phyloP scores from a whole-genome alignment of 2,329 filamentous ascomycete genomes.

The Chaetomiaceae sp. region DNA sequence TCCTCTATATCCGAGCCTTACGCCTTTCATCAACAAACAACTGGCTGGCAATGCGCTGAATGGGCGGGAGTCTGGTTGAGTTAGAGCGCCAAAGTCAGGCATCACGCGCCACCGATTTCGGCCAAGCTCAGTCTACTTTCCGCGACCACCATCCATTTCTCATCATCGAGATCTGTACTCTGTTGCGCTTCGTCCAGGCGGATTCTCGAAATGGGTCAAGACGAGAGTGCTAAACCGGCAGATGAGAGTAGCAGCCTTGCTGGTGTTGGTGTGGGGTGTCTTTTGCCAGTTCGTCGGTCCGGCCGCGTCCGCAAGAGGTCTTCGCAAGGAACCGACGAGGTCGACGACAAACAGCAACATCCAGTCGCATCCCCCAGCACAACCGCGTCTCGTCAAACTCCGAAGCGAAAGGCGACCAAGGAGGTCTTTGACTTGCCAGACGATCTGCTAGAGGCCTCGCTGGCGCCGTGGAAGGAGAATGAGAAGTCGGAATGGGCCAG shows the following conservation, averaged over 20 bases:
- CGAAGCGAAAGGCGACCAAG: slow-evolving; percentile 22
- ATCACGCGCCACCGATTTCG: too few species aligned
- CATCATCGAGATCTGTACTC: not conserved
- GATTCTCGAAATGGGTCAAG: slow-evolving; percentile 4
- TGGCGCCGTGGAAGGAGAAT: slow-evolving; percentile 42
- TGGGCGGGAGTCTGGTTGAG: too few species aligned
- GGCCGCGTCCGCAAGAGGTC: slow-evolving; percentile 14
- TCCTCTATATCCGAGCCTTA: too few species aligned
- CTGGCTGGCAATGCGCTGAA: too few species aligned
- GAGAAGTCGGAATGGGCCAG: slow-evolving; percentile 60
- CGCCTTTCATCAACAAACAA: too few species aligned
- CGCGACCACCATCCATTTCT: not conserved
- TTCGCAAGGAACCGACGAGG: not conserved
- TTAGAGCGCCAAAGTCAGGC: too few species aligned
- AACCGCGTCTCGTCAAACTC: slow-evolving; percentile 11
- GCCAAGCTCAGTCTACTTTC: too few species aligned
- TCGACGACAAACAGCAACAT: not conserved
- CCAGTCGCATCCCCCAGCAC: not conserved
- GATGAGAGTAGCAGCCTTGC: not conserved
- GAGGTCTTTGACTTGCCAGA: slow-evolving; percentile 31
- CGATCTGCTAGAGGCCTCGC: slow-evolving; percentile 40
- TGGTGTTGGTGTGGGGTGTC: not conserved
- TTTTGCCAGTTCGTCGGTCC: slow-evolving; percentile 14
- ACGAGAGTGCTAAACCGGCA: not conserved
- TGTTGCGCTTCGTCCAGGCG: too few species aligned